Conservation (phyloP, 2,329 filamentous ascomycete species). For the Aspergillus sp. region DNA sequence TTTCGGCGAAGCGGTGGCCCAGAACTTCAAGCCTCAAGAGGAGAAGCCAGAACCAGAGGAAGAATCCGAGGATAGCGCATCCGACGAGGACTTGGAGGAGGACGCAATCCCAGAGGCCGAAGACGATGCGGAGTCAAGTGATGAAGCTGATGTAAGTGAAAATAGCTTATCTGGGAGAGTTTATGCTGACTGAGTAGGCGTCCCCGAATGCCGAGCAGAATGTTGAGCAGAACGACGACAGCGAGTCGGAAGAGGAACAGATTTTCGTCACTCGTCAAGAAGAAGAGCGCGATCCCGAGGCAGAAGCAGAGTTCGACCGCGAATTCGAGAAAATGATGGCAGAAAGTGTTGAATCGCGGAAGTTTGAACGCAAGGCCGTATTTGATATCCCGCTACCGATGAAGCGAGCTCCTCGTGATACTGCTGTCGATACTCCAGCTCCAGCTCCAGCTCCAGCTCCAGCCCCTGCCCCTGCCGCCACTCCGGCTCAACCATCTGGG, state of each 20-base stretch:
- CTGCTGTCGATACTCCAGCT: conserved; percentile 39
- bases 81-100: conserved; percentile 73
- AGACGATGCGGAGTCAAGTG: conserved; percentile 54
- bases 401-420: conserved; percentile 66
- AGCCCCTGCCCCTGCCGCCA: conserved; percentile 24
- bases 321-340: conserved; percentile 99
- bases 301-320: conserved; percentile 94
- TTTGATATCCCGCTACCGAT: conserved; percentile 99
- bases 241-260: conserved; percentile 75
- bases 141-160: conserved; percentile 50
- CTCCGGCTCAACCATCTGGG: conserved; percentile 33
- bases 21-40: conserved; percentile 81
- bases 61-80: conserved; percentile 66
- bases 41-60: conserved; percentile 77
- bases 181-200: conserved; percentile 30
- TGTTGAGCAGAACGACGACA: conserved; percentile 44
- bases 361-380: conserved; percentile 89
- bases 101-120: conserved; percentile 55
- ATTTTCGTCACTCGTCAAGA: conserved; percentile 91
- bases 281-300: conserved; percentile 87
- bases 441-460: background rate
- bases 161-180: background rate
- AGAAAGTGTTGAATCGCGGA: conserved; percentile 91
- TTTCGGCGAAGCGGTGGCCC: conserved; percentile 83
- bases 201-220: conserved; percentile 50